Base-by-base conservation (phyloP, 2,329 filamentous ascomycete species). In the Amesomyces nigricolor region DNA sequence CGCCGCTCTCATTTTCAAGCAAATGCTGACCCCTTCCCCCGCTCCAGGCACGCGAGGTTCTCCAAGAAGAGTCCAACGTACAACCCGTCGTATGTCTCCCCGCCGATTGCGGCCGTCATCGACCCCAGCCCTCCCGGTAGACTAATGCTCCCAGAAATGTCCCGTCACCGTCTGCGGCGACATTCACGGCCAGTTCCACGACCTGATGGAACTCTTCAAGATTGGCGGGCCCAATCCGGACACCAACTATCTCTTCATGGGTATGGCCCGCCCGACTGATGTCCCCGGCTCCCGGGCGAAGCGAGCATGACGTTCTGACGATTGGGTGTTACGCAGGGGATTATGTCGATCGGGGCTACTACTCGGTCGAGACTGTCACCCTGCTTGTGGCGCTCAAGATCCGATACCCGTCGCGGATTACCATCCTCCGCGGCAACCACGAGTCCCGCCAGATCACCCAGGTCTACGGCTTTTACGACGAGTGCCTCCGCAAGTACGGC, bases 181-280 rank as follows among this genome's bases (percentile, higher is more conserved):
- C 75, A 99, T 99, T 71, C 94, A 99, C 74, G 94, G 94, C 64
- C 94, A 99, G 75, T 97, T 97, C 73, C 92, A 97, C 74, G 94
- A 99, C 70, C 76, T 99, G 73, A 97, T 99, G 91, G 94, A 99
- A 77, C 84, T 99, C 52, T 99, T 99, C 82, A 95, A 95, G 78
- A 97, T 99, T 72, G 94, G 94, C 65, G 94, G 94, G 53, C 91
- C 91, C 58, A 96, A 96, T 71, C 94, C 94, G 63, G 94, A 99
- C 74, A 97, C 94, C 70, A 97, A 97, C 78, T 97, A 97, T 75
- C 86, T 97, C 63, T 97, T 97, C 78, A 97, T 99, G 91, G 91
- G 90, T 94, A 76, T 69, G 84, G 62, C 48, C 30, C 45, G 39
- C 47, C 57, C 29, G 13, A 48, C 66, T 53, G 66, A 57, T 49